Base-by-base conservation (phyloP, 192 early-diverging fungal genomes). In the Backusella psychrophila region DNA sequence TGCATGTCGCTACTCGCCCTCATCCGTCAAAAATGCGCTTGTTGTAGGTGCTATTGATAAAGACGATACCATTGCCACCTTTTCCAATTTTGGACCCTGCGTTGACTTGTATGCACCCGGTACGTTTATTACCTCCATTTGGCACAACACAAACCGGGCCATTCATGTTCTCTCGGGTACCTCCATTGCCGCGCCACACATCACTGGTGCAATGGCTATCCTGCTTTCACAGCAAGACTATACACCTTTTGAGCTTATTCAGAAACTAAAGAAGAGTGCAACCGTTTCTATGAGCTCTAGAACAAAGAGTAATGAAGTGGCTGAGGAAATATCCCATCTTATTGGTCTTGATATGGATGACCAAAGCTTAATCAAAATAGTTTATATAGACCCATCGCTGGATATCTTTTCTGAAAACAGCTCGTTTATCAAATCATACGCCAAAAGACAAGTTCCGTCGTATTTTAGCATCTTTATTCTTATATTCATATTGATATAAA, bases 181-280 rank as follows among this genome's bases (percentile, higher is more conserved):
- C 1, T 93, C 91, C 1, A 93, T 94, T 89, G 91, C 93, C 23
- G 81, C 83, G 5, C 33, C 92, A 9, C 93, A 80, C 65, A 53
- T 82, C 4, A 75, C 85, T 0, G 87, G 86, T 6, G 69, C 87
- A 6, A 86, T 86, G 74, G 86, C 87, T 0, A 39, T 88, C 12
- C 42, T 83, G 19, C 41, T 87, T 3, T 82, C 75, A 4, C 77
- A 81, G 49, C 56, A 69, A 19, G 71, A 75, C 29, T 81, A 80
- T 35, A 76, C 77, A 0, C 78, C 73, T n/a, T 31, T 23, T 11
- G 42, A 41, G 8, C 74, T 75, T 33, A 39, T n/a, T 1, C 26
- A 34, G 8, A 36, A 36, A 3, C 26, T 63, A 63, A 63, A 29
- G n/a, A 2, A 63, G 26, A 63, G 56, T 5, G 56, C 56, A 4